Conservation (phyloP, 495 filamentous ascomycete genomes). For the Thozetella sp. region DNA sequence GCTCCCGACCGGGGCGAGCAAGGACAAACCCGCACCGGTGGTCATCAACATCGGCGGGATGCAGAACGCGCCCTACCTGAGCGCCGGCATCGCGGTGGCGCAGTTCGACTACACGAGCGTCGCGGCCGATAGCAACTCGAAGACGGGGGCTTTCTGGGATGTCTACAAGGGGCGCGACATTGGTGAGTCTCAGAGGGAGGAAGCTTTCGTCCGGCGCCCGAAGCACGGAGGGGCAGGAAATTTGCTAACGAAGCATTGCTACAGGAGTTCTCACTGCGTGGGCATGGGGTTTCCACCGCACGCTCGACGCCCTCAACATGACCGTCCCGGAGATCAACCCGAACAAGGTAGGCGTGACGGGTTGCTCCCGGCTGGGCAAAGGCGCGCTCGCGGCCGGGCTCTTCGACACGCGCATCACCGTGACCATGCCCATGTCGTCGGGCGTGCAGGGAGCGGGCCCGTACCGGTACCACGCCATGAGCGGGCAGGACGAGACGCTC, state of each 20-base stretch:
- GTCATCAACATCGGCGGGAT: conserved; percentile 59
- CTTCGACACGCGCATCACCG: conserved; percentile 51
- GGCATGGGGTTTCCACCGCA: conserved; percentile 57
- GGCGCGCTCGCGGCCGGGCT: conserved; percentile 52
- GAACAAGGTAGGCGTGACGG: conserved; percentile 49
- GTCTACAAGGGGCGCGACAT: conserved; percentile 54
- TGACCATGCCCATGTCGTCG: conserved; percentile 58
- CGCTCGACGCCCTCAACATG: conserved; percentile 50
- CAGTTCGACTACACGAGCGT: conserved; percentile 53
- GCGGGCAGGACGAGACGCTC: conserved; percentile 54
- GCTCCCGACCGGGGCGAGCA: conserved; percentile 39
- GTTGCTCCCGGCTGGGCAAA: conserved; percentile 54
- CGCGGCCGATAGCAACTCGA: conserved; percentile 50
- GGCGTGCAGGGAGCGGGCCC: conserved; percentile 54
- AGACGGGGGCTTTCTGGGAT: conserved; percentile 53
- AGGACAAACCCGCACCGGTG: conserved; percentile 41
- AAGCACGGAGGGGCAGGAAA: not conserved
- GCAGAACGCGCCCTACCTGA: conserved; percentile 49
- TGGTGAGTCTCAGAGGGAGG: conserved; percentile 26
- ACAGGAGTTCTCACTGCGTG: conserved; percentile 51
- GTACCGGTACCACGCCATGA: conserved; percentile 51
- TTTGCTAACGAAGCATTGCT: not conserved
- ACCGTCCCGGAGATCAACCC: conserved; percentile 51
- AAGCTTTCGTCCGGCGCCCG: not conserved
- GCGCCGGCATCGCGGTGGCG: conserved; percentile 50